These are phyloP conservation scores for Magnusiomyces paraingens DNA, from an alignment of 1,139 yeast genomes.

Conservation along the genomic window DNA sequence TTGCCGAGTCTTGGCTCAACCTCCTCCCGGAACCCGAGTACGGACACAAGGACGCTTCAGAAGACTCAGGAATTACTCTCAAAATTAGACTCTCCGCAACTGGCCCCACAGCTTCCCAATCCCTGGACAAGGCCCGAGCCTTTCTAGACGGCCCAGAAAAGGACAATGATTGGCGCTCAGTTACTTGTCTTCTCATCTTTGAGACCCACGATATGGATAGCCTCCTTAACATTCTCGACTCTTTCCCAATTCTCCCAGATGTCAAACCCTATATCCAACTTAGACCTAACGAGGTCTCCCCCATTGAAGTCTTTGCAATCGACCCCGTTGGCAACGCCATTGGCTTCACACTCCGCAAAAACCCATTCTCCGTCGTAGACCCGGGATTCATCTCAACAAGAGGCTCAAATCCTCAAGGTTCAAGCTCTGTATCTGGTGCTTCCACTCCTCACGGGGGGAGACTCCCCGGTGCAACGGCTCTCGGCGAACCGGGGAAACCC, in stretches of 20 bases:
- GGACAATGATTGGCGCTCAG: slow-evolving; percentile 35
- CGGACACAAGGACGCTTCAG: slow-evolving; percentile 24
- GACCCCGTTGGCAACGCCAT: slow-evolving; percentile 58
- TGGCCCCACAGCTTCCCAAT: slow-evolving; percentile 23
- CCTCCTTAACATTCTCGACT: slow-evolving; percentile 14
- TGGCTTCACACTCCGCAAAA: slow-evolving; percentile 45
- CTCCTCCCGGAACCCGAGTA: slow-evolving; percentile 19
- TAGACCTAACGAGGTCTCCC: slow-evolving; percentile 33
- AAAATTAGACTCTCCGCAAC: slow-evolving; percentile 29
- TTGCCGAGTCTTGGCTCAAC: slow-evolving; percentile 27
- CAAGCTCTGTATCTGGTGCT: slow-evolving; percentile 3
- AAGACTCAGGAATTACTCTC: slow-evolving; percentile 28
- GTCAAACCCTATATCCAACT: slow-evolving; percentile 24
- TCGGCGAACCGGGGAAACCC: neutral
- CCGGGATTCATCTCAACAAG: slow-evolving; percentile 13
- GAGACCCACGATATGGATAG: slow-evolving; percentile 25
- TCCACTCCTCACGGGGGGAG: neutral
- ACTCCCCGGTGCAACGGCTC: neutral
- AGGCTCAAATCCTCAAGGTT: neutral
- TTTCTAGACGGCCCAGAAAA: slow-evolving; percentile 21
- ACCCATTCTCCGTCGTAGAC: slow-evolving; percentile 30
- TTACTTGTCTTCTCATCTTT: slow-evolving; percentile 31
- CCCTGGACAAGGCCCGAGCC: slow-evolving; percentile 16
- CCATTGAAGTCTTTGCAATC: slow-evolving; percentile 42
- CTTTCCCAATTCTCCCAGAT: slow-evolving; percentile 12